Conservation (phyloP, 306 rosid genomes). For the Ormosia semicastrata region DNA sequence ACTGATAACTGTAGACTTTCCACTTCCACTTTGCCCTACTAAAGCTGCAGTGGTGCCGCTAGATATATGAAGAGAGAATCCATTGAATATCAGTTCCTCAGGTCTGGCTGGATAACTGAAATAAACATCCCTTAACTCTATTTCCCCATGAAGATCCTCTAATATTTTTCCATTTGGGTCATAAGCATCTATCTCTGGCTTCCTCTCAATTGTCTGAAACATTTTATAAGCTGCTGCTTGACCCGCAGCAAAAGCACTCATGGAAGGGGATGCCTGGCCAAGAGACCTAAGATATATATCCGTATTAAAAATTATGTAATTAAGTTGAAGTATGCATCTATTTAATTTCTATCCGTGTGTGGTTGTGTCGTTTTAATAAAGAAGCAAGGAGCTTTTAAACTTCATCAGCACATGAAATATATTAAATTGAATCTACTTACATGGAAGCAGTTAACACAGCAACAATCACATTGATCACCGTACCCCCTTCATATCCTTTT, state of each 20-base stretch:
- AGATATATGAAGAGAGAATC: constrained; percentile 59
- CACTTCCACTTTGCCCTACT: constrained; percentile 90
- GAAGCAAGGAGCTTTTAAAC: not conserved
- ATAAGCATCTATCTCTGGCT: constrained; percentile 66
- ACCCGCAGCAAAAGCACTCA: constrained; percentile 79
- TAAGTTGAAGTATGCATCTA: constrained; percentile 3
- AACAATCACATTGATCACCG: constrained; percentile 58
- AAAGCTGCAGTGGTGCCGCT: constrained; percentile 71
- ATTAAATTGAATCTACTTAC: constrained; percentile 39
- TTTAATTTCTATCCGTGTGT: not conserved
- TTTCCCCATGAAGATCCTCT: constrained; percentile 62
- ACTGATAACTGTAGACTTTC: constrained; percentile 78
- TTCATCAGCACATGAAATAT: not conserved
- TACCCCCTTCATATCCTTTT: constrained; percentile 64
- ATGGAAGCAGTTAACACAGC: constrained; percentile 73
- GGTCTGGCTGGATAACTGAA: constrained; percentile 82
- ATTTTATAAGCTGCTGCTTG: constrained; percentile 87
- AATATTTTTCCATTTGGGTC: constrained; percentile 51
- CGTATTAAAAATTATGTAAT: not conserved
- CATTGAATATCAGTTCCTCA: constrained; percentile 64
- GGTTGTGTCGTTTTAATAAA: not conserved
- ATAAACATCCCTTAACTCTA: constrained; percentile 56
- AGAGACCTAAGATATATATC: constrained; percentile 56
- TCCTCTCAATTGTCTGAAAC: constrained; percentile 74
- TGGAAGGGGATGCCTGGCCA: constrained; percentile 72